Percentiles rank a stretch among this genome's conserved stretches.
phyloP scores from a whole-genome alignment of 345 rosid genomes.

The Rubroshorea leprosula region DNA sequence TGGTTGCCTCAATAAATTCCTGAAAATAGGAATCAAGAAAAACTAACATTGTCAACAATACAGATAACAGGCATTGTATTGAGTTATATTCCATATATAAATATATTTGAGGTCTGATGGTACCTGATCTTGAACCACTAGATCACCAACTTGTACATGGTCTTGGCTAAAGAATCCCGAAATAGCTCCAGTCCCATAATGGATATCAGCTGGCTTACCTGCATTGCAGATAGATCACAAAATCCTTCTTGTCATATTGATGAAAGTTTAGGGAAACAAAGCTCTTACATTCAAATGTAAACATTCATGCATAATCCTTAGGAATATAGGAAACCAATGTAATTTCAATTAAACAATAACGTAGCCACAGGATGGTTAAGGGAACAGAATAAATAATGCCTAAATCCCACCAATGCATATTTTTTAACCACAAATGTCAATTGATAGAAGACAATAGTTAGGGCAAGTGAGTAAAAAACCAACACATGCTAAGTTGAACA shows the following conservation, averaged over 20 bases:
- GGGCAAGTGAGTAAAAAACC: too few relatives aligned
- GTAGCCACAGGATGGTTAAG: neutral
- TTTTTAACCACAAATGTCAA: neutral
- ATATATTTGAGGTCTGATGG: neutral
- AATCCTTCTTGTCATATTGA: neutral
- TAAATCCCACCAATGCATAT: too few relatives aligned
- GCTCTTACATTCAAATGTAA: neutral
- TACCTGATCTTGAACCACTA: constrained; percentile 54
- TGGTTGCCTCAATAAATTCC: constrained; percentile 69
- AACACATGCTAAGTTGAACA: neutral
- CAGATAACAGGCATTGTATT: neutral
- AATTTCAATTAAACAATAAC: neutral
- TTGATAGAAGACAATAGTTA: neutral
- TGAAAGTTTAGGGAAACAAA: neutral
- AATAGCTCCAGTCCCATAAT: constrained; percentile 62
- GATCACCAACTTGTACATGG: constrained; percentile 47
- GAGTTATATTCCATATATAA: neutral
- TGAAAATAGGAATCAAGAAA: constrained; percentile 13
- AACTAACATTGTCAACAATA: neutral
- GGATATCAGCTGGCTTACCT: constrained; percentile 53
- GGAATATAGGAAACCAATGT: neutral
- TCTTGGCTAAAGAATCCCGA: constrained; percentile 56
- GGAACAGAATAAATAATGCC: neutral
- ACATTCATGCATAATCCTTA: neutral
- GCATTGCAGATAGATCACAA: constrained; percentile 7